phyloP scores from a whole-genome alignment of 768 basidiomycete genomes.

The Hypholoma fasciculare region DNA sequence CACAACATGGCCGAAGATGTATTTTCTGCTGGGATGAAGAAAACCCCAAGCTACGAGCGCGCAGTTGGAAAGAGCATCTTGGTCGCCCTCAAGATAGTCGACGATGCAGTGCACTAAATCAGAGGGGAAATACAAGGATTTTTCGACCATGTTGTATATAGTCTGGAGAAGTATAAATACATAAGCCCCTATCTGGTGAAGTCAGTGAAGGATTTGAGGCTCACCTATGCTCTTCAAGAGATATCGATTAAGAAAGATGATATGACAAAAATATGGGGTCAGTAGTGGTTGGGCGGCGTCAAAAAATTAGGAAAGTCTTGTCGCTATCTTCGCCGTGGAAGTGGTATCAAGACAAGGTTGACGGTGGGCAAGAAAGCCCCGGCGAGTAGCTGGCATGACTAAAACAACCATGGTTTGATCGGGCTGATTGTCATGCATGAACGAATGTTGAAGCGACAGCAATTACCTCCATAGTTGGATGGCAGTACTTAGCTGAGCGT shows the following conservation, averaged over 20 bases:
- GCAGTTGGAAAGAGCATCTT: not conserved
- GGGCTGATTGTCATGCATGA: not conserved
- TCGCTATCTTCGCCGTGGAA: too few relatives aligned
- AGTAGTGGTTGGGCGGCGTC: too few relatives aligned
- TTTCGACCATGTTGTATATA: not conserved
- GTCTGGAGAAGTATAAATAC: not conserved
- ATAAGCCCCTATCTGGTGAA: not conserved
- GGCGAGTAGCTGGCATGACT: not conserved
- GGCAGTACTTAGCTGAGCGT: too few relatives aligned
- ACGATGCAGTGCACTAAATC: constrained; percentile 10
- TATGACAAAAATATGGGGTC: too few relatives aligned
- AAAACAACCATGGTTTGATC: not conserved
- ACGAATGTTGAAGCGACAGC: too few relatives aligned
- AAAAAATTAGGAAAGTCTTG: too few relatives aligned
- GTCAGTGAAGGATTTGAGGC: not conserved
- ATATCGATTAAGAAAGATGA: too few relatives aligned
- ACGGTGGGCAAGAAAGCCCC: too few relatives aligned
- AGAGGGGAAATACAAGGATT: constrained; percentile 3
- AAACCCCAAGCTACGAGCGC: constrained; percentile 1
- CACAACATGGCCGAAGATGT: constrained; percentile 4
- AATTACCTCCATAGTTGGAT: too few relatives aligned
- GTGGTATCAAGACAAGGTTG: too few relatives aligned
- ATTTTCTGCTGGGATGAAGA: constrained; percentile 6
- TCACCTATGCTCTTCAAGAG: not conserved
- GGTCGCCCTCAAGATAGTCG: constrained; percentile 8